Evolutionary conservation across 2,329 filamentous ascomycete species (phyloP), one percentile per base, ranked within the genome.

Genomic region (Colletotrichum caudatum): DNA sequence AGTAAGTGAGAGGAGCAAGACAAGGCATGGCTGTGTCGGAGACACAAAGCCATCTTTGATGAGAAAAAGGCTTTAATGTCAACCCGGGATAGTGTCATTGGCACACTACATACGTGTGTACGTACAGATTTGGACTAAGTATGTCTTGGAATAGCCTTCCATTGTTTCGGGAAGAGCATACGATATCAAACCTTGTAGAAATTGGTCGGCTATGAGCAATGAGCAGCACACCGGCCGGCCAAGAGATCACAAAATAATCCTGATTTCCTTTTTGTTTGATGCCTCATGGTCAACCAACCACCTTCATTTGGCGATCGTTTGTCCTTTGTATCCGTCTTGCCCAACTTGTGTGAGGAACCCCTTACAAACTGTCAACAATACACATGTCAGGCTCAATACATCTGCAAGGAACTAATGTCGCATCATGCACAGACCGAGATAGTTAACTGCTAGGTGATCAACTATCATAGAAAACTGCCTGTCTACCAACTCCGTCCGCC

Each of bases 401-500:
- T 8, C 12, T 48, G 46, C 35, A 26, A 26, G 3, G 5, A 18
- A 8, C 23, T 3, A 12, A 12, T n/a, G 4, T 35, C n/a, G 26
- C n/a, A 23, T 18, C n/a, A 11, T 9, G n/a, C 8, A 20, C 12
- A 1, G 12, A 58, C 23, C 35, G 4, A 56, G 33, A 29, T 9
- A 56, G 33, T 20, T 9, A 14, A 58, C n/a, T 41, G 5, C 53
- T 18, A 20, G 39, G 18, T 46, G 50, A 54, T 63, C 67, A 71
- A 72, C 56, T 57, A 63, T 66, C 58, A 73, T 73, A 58, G 50
- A 63, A 53, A 56, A 66, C 67, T 73, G 58, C 67, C 71, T 69
- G 68, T 74, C 73, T 74, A 74, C 66, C 71, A 74, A 74, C 71
- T 74, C 68, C 71, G 53, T 71, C 67, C 70, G 60, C 56, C 53